Conservation (phyloP, 2,329 filamentous ascomycete genomes). For the Trichoderma sp. region DNA sequence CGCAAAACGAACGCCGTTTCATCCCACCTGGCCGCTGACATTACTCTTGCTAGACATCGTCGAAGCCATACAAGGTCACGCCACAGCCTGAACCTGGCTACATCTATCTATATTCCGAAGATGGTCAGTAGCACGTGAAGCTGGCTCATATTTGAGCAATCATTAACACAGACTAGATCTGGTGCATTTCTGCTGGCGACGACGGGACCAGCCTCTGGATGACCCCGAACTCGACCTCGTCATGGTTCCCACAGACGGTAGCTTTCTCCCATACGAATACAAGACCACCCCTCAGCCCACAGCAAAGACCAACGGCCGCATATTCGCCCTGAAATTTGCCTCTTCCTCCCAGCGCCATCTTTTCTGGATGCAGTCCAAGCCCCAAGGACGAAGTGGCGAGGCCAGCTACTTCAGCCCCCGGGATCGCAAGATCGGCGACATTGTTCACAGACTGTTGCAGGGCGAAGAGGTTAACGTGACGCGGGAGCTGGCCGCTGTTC, state of each 20-base stretch:
- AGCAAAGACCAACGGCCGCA: constrained; percentile 76
- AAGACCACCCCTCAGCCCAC: constrained; percentile 54
- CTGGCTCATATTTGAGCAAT: not conserved
- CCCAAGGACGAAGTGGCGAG: constrained; percentile 67
- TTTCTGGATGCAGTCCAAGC: constrained; percentile 95
- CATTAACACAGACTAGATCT: constrained; percentile 56
- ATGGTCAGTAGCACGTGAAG: constrained; percentile 54
- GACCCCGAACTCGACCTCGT: constrained; percentile 83
- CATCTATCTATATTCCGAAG: constrained; percentile 88
- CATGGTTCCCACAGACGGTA: constrained; percentile 88
- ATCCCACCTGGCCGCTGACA: constrained; percentile 23
- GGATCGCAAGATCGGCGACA: constrained; percentile 81
- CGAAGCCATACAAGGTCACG: constrained; percentile 67
- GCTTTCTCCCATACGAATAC: constrained; percentile 76
- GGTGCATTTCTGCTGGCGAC: constrained; percentile 95
- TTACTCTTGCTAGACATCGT: constrained; percentile 36
- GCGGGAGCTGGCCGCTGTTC: constrained; percentile 65
- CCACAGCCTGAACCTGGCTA: constrained; percentile 74
- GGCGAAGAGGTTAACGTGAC: constrained; percentile 84
- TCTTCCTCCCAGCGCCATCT: constrained; percentile 88
- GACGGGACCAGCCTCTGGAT: constrained; percentile 66
- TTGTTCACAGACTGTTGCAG: constrained; percentile 80
- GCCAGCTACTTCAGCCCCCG: constrained; percentile 77
- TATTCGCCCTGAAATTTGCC: constrained; percentile 90
- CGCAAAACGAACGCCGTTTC: constrained; percentile 4